phyloP scores from a whole-genome alignment of 805 yeast species.

The Candida mattraensis region DNA sequence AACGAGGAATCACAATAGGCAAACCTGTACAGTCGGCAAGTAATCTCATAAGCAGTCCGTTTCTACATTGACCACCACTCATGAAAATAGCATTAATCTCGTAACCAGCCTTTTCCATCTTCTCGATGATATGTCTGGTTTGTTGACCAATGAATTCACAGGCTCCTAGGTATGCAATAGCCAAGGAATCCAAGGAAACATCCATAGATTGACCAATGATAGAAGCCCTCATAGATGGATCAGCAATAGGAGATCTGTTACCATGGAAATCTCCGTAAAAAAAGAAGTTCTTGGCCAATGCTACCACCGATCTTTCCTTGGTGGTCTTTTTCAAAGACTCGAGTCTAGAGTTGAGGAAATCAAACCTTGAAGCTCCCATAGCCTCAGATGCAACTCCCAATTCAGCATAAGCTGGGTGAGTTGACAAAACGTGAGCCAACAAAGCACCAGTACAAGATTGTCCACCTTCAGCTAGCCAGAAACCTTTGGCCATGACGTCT shows the following conservation, averaged over 20 bases:
- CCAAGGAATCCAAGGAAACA: constrained; percentile 76
- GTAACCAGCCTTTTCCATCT: constrained; percentile 82
- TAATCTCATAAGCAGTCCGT: constrained; percentile 82
- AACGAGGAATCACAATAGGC: constrained; percentile 90
- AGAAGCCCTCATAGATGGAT: constrained; percentile 87
- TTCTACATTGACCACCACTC: constrained; percentile 97
- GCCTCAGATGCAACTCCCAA: constrained; percentile 66
- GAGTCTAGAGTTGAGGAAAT: constrained; percentile 72
- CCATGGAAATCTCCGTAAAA: constrained; percentile 97
- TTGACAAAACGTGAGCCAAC: constrained; percentile 79
- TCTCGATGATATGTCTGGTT: constrained; percentile 90
- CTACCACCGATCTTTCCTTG: constrained; percentile 68
- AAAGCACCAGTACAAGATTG: constrained; percentile 96
- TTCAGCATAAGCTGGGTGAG: constrained; percentile 85
- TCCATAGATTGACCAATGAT: constrained; percentile 95
- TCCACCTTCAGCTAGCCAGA: constrained; percentile 99
- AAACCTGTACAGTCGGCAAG: constrained; percentile 91
- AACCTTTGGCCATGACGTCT: constrained; percentile 85
- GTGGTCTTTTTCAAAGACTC: constrained; percentile 61
- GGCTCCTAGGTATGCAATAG: constrained; percentile 84
- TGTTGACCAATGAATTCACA: constrained; percentile 98
- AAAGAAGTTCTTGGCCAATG: constrained; percentile 80
- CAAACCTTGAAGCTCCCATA: constrained; percentile 74
- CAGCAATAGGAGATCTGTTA: constrained; percentile 96
- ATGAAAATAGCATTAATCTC: constrained; percentile 71